A percentile compares a stretch with the other conserved stretches of the same genome.
Evolutionary conservation across 192 early-diverging fungal genomes (phyloP).

Genomic region (Podila epigama): DNA sequence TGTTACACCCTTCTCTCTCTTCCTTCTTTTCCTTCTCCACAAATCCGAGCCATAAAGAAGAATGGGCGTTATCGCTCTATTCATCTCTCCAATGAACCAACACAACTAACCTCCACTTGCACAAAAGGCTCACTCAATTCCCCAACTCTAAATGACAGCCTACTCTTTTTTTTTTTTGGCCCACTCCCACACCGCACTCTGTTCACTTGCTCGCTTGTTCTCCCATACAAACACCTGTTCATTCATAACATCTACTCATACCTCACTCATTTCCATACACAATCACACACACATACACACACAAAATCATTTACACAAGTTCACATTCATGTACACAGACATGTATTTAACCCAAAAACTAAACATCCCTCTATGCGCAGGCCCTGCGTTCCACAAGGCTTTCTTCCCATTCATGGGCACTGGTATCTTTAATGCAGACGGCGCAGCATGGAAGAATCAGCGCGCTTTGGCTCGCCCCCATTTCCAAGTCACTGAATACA

Average conservation of each 20-base stretch:
- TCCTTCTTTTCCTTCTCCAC: slow-evolving; percentile 9
- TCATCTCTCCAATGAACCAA: neutral
- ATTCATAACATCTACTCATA: neutral
- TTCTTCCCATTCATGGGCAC: slow-evolving; percentile 51
- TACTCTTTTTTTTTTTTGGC: too few species aligned
- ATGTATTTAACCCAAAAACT: neutral
- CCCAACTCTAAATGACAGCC: neutral
- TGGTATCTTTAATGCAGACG: slow-evolving; percentile 48
- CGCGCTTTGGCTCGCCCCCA: slow-evolving; percentile 46
- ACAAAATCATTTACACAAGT: too few species aligned
- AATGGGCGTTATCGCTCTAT: neutral
- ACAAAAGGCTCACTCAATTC: neutral
- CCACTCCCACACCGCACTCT: neutral
- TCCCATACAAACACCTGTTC: too few species aligned
- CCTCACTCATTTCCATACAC: too few species aligned
- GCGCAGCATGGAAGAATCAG: slow-evolving; percentile 48
- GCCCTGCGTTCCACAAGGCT: slow-evolving; percentile 43
- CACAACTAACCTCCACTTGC: neutral
- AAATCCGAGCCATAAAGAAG: neutral
- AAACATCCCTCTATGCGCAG: slow-evolving; percentile 3
- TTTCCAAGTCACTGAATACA: slow-evolving; percentile 49
- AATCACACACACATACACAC: neutral
- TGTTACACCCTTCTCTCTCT: neutral
- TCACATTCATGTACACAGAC: neutral
- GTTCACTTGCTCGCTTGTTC: too few species aligned